A percentile compares a stretch with the other conserved stretches of the same genome.
These are phyloP conservation scores for Ajuga reptans DNA, from an alignment of 305 asterid species.

Conservation along the genomic window DNA sequence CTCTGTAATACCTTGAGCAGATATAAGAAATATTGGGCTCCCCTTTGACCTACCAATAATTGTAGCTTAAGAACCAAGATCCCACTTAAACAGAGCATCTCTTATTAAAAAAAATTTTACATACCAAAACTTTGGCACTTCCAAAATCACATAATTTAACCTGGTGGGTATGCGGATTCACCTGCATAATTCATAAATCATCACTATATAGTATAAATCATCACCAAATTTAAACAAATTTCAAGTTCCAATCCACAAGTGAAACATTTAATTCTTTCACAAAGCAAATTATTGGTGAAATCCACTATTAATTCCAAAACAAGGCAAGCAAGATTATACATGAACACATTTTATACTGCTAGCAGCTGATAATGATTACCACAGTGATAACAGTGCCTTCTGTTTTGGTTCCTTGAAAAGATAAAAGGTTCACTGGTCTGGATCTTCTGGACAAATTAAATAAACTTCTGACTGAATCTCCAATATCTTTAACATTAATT, in stretches of 20 bases:
- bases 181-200: conserved; percentile 31
- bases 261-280: too few relatives aligned
- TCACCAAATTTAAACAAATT: neutral
- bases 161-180: conserved; percentile 59
- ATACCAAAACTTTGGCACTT: too few relatives aligned
- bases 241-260: neutral
- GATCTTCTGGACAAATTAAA: too few relatives aligned
- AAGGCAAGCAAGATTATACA: too few relatives aligned
- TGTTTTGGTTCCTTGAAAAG: too few relatives aligned
- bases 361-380: too few relatives aligned
- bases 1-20: conserved; percentile 89
- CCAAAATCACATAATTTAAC: conserved; percentile 40
- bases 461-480: neutral
- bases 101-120: neutral
- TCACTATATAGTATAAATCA: neutral
- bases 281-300: neutral
- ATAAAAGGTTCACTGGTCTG: too few relatives aligned
- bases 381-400: too few relatives aligned
- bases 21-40: conserved; percentile 87
- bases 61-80: conserved; percentile 3
- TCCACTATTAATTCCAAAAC: too few relatives aligned
- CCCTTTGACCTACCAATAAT: conserved; percentile 64
- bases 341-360: too few relatives aligned
- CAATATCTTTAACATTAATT: neutral
- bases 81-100: neutral